Evolutionary conservation across 495 filamentous ascomycete genomes (phyloP), one percentile per base, ranked within the genome.

Genomic region (Letharia columbiana): DNA sequence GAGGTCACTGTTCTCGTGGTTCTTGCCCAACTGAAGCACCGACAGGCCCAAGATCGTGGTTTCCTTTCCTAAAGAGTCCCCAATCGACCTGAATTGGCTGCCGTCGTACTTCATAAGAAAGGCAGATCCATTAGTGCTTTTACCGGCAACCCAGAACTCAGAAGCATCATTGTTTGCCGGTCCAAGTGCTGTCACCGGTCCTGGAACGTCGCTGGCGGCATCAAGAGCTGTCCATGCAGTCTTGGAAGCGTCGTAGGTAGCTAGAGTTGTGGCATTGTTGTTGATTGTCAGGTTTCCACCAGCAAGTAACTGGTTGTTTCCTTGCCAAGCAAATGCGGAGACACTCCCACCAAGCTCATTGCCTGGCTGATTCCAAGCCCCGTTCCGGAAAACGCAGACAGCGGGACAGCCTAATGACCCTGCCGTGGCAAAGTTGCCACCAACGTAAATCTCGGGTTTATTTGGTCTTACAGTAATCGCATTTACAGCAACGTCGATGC

Each of bases 61-160:
- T 50, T 81, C 81, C n/a, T 78, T 68, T 15, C 80, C 83, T 49
- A 96, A 84, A 6, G 81, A 71, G 60, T 85, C 75, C 11, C 79
- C 80, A 41, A 87, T 79, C 41, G 83, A 77, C 33, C 79, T 72
- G 76, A 87, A 89, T n/a, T 77, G 77, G 52, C 75, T 78, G 41
- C 81, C 82, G 41, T 92, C 86, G 70, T 88, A 95, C 67, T 89
- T 89, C 80, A 90, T 83, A 59, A 98, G 75, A 76, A 88, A 97
- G 45, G 84, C 79, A 2, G 86, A 84, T 31, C 89, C 88, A 72
- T 91, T 86, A 20, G 78, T 75, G 37, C 79, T 77, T 44, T 75
- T 74, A 18, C 95, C 94, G 10, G 89, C 83, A 40, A 89, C 85
- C 90, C 94, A 99, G 70, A 96, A 84, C 57, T 86, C 80, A 12